These are phyloP conservation scores for Galeopsis tetrahit DNA, from an alignment of 257 asterid species.

Conservation along the genomic window DNA sequence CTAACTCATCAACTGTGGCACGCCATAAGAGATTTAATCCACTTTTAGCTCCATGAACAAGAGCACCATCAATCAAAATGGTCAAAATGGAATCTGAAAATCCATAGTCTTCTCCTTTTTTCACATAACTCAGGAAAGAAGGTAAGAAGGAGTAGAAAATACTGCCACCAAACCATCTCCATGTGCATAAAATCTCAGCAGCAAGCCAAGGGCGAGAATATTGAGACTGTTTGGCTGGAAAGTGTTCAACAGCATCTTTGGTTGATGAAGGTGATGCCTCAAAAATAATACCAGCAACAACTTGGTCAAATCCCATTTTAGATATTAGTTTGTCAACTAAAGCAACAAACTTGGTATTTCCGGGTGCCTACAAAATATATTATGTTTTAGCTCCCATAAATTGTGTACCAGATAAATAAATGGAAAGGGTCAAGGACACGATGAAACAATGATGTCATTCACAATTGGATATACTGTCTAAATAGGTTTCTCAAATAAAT, in stretches of 20 bases:
- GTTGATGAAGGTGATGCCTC: constrained; percentile 47
- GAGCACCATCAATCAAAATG: constrained; percentile 91
- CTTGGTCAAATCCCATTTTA: constrained; percentile 66
- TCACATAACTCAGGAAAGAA: constrained; percentile 53
- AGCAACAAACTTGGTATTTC: constrained; percentile 60
- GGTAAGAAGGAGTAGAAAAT: constrained; percentile 74
- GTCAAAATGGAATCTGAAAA: constrained; percentile 66
- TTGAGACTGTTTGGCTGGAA: constrained; percentile 41
- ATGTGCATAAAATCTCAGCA: constrained; percentile 91
- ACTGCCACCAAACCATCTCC: constrained; percentile 92
- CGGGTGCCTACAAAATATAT: constrained; percentile 59
- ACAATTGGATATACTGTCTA: constrained; percentile 1
- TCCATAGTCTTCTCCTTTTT: constrained; percentile 48
- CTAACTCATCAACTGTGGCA: constrained; percentile 61
- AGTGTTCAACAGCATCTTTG: constrained; percentile 44
- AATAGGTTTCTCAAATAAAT: constrained; percentile 22
- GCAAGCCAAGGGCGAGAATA: constrained; percentile 97
- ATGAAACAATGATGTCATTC: not conserved
- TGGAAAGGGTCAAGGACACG: not conserved
- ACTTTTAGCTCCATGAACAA: constrained; percentile 64
- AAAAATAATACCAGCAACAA: constrained; percentile 60
- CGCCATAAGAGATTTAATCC: constrained; percentile 62
- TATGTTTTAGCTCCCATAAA: constrained; percentile 33
- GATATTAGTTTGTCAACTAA: constrained; percentile 70
- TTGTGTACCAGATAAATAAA: constrained; percentile 19